A percentile compares a stretch with the other conserved stretches of the same genome.
phyloP scores from a whole-genome alignment of 768 basidiomycete genomes.

The Saitozyma podzolica region DNA sequence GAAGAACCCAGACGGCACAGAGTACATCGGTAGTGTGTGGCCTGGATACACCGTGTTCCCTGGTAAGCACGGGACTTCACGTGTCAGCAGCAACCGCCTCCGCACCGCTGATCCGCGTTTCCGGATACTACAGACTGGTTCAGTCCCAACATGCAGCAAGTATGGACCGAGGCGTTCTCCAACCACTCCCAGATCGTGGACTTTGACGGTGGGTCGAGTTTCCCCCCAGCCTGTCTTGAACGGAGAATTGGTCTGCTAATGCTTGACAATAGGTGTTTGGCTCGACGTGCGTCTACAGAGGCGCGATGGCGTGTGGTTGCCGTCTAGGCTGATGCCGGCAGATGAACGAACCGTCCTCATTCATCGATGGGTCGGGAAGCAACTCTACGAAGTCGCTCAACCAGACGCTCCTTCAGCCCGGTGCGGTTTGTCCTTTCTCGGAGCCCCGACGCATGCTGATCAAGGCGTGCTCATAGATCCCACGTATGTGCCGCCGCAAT shows the following conservation, averaged over 20 bases:
- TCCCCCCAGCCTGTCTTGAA: not conserved
- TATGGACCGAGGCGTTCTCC: slow-evolving; percentile 64
- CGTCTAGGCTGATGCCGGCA: slow-evolving; percentile 42
- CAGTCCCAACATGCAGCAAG: slow-evolving; percentile 56
- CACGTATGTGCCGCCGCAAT: too few relatives aligned
- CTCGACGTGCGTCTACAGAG: slow-evolving; percentile 46
- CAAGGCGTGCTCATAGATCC: too few relatives aligned
- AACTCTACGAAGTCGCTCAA: slow-evolving; percentile 18
- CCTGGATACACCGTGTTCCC: slow-evolving; percentile 61
- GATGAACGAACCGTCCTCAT: slow-evolving; percentile 69
- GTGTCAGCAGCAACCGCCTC: not conserved
- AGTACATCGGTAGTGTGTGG: slow-evolving; percentile 67
- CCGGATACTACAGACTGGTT: slow-evolving; percentile 42
- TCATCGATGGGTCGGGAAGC: slow-evolving; percentile 59
- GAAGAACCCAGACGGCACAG: slow-evolving; percentile 70
- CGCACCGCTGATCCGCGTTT: slow-evolving; percentile 52
- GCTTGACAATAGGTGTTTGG: slow-evolving; percentile 58
- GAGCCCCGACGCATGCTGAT: not conserved
- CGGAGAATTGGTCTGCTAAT: not conserved
- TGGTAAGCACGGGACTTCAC: slow-evolving; percentile 60
- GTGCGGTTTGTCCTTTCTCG: not conserved
- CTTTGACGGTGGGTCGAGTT: slow-evolving; percentile 56
- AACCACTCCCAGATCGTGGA: slow-evolving; percentile 55
- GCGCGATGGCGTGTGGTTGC: not conserved
- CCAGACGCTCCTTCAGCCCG: slow-evolving; percentile 6